These are phyloP conservation scores for Fraxinus sp. DNA, from an alignment of 305 asterid species.

Conservation along the genomic window DNA sequence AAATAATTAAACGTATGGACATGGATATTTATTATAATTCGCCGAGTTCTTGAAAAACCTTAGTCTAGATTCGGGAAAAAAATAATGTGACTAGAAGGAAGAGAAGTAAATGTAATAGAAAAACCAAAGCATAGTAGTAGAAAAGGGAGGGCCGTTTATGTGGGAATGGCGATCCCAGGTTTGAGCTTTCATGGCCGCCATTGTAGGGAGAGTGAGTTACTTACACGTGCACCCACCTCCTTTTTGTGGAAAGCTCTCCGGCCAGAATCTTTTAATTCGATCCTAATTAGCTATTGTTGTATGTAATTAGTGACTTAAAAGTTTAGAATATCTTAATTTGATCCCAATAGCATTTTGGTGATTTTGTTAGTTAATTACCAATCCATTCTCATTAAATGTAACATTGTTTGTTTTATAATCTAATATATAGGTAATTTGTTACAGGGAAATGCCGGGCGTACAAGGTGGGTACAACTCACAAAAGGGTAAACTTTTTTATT, in stretches of 20 bases:
- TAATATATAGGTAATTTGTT: too few species aligned
- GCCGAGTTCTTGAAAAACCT: not conserved
- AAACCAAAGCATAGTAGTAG: conserved; percentile 49
- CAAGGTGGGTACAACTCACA: too few species aligned
- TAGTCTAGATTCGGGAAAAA: conserved; percentile 15
- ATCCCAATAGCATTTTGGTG: not conserved
- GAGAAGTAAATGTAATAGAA: conserved; percentile 27
- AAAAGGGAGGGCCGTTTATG: conserved; percentile 43
- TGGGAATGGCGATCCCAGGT: conserved; percentile 38
- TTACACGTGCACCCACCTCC: conserved; percentile 27
- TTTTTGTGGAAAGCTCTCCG: not conserved
- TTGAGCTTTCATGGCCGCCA: conserved; percentile 40
- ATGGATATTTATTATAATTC: not conserved
- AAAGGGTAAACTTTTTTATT: too few species aligned
- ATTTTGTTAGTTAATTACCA: not conserved
- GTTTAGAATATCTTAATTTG: not conserved
- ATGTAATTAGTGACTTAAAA: not conserved
- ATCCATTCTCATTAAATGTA: not conserved
- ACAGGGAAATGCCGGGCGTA: too few species aligned
- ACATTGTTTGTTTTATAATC: too few species aligned
- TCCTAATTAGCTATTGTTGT: not conserved
- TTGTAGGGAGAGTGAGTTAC: conserved; percentile 36
- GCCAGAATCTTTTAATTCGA: not conserved
- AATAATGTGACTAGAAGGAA: not conserved
- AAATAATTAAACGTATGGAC: not conserved